Conservation (phyloP, 768 basidiomycete species). For the Calvatia gigantea region DNA sequence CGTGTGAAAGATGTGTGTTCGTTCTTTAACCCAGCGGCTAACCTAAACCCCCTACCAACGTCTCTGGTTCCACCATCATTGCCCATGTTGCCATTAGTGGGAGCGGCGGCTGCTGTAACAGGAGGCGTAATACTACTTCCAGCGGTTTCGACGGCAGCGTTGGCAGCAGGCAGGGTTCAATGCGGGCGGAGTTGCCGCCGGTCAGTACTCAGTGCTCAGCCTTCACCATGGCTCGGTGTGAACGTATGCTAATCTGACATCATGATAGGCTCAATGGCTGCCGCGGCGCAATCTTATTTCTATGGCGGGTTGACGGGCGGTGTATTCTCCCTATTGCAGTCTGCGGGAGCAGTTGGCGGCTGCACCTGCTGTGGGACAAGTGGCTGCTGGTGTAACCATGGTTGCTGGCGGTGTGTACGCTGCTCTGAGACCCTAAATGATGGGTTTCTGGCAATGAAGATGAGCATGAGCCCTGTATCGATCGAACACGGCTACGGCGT, state of each 20-base stretch:
- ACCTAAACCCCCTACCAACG: no score
- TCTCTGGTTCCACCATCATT: no score
- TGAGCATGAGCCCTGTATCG: no score
- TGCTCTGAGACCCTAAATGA: no score
- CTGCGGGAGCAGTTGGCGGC: conserved; percentile 3
- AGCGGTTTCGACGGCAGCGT: background rate
- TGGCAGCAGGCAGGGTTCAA: conserved; percentile 11
- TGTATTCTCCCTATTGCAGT: conserved; percentile 7
- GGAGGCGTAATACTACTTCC: background rate
- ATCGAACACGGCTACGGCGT: no score
- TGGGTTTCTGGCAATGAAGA: no score
- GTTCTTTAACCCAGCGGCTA: no score
- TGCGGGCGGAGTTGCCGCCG: conserved; percentile 11
- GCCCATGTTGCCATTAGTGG: no score
- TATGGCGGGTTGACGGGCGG: conserved; percentile 7
- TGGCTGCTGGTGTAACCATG: background rate
- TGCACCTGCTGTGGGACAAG: conserved; percentile 2
- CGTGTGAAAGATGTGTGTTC: no score
- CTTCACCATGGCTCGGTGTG: no score
- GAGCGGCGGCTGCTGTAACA: background rate
- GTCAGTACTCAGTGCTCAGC: no score
- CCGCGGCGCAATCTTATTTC: conserved; percentile 3
- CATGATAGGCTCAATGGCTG: conserved; percentile 6
- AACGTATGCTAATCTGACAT: background rate
- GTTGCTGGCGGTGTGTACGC: background rate